Evolutionary conservation across 257 asterid genomes (phyloP).

Genomic region (Solanum gracilifrons): DNA sequence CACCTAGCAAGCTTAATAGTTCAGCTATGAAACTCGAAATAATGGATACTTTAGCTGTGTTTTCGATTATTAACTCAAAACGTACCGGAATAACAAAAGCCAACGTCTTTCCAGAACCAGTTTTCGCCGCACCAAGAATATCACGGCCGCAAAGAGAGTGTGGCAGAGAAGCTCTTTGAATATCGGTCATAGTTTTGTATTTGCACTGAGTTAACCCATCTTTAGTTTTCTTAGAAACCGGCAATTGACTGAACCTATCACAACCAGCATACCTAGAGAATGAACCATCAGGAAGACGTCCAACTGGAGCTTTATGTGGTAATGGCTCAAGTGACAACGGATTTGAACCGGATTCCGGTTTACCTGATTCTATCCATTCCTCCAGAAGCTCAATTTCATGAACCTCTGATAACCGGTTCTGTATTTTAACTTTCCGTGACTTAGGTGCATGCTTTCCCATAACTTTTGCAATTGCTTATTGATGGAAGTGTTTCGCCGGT

Average conservation of each 20-base stretch:
- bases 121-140: slow-evolving; percentile 94
- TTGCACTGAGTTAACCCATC: slow-evolving; percentile 48
- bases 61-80: background rate
- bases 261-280: slow-evolving; percentile 69
- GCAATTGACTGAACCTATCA: slow-evolving; percentile 51
- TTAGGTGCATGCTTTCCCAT: slow-evolving; percentile 40
- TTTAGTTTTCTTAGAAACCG: slow-evolving; percentile 71
- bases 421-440: slow-evolving; percentile 37
- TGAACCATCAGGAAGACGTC: slow-evolving; percentile 46
- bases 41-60: background rate
- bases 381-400: slow-evolving; percentile 67
- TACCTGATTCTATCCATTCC: slow-evolving; percentile 56
- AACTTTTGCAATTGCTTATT: background rate
- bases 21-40: background rate
- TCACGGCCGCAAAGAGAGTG: slow-evolving; percentile 88
- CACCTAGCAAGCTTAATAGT: background rate
- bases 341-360: slow-evolving; percentile 68
- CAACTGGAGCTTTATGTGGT: slow-evolving; percentile 43
- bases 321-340: slow-evolving; percentile 55
- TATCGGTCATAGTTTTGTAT: slow-evolving; percentile 61
- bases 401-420: slow-evolving; percentile 39
- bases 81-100: slow-evolving; percentile 81
- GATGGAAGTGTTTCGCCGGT: background rate
- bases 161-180: slow-evolving; percentile 91
- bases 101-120: slow-evolving; percentile 92